Conservation (phyloP, 1,284 basidiomycete genomes). For the Termitomyces sp. region DNA sequence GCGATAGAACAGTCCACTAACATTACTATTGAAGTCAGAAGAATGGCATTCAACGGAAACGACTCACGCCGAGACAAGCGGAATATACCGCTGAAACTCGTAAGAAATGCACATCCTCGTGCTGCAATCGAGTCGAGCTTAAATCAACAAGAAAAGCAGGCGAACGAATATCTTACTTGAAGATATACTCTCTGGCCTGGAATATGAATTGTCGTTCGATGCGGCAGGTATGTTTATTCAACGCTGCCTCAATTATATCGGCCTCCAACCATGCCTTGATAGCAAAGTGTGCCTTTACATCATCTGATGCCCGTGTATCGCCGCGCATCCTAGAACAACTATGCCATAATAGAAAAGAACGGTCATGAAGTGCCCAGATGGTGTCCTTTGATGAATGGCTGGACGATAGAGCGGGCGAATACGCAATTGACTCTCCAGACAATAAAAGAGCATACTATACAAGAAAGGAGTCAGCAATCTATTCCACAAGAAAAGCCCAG, state of each 20-base stretch:
- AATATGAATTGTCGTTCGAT: slow-evolving; percentile 64
- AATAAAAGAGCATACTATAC: slow-evolving; percentile 62
- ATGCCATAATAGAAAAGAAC: slow-evolving; percentile 68
- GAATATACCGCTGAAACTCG: slow-evolving; percentile 62
- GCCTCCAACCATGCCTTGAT: slow-evolving; percentile 68
- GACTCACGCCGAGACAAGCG: slow-evolving; percentile 54
- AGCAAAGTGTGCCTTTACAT: slow-evolving; percentile 56
- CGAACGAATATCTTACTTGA: slow-evolving; percentile 52
- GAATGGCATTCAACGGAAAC: slow-evolving; percentile 3
- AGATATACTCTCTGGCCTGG: slow-evolving; percentile 66
- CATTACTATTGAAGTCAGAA: slow-evolving; percentile 33
- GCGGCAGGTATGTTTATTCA: slow-evolving; percentile 60
- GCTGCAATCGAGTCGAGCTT: slow-evolving; percentile 29
- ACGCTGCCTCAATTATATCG: slow-evolving; percentile 55
- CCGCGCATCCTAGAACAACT: slow-evolving; percentile 58
- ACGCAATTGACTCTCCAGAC: slow-evolving; percentile 57
- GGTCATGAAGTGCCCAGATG: slow-evolving; percentile 67
- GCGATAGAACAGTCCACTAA: slow-evolving; percentile 52
- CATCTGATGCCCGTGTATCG: slow-evolving; percentile 34
- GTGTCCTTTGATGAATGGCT: slow-evolving; percentile 50
- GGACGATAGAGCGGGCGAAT: slow-evolving; percentile 25
- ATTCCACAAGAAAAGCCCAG: neutral
- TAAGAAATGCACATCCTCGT: slow-evolving; percentile 66
- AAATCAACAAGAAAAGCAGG: neutral
- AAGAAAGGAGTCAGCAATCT: slow-evolving; percentile 4